Base-by-base conservation (phyloP, 352 stramenopile species). In the Phytophthora ohioensis region DNA sequence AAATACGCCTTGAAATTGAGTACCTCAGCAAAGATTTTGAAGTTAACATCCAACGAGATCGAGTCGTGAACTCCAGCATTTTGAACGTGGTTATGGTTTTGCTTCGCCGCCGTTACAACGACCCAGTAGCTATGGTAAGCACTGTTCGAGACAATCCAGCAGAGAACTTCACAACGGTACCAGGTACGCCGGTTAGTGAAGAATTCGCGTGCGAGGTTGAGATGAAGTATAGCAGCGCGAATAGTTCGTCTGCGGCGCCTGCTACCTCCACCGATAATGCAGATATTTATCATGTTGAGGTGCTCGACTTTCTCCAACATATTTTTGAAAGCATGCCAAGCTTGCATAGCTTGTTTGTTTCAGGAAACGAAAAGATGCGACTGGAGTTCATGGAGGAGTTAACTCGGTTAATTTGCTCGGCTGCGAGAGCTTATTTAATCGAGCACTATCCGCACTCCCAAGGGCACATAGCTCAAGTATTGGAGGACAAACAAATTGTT, bases 11-110 rank as follows among this genome's bases (percentile, higher is more conserved):
- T 58, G 79, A 91, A 12, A 81, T 86, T 66, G 89, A 86, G 38
- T 87, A 81, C 27, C 63, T 93, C 34, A 70, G 57, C 32, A 91
- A 92, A 36, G 86, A 93, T 52, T 93, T 93, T 61, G 79, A 82
- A 62, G 56, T 87, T 9, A 92, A 93, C 48, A 78, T 93, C 12
- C 70, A 82, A 17, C 69, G 70, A 36, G 81, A 92, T 62, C 78
- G 67, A 15, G 54, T 93, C 5, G 53, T 80, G 21, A 93, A 92
- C 52, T 60, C 64, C 15, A 82, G 64, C 56, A 83, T 92, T 17
- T 42, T 84, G 36, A 74, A 56, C 27, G 84, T 92, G 12, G 82
- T 93, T 27, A 64, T 93, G 30, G 64, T 73, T 13, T 54, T 87
- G 12, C 57, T 92, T 47, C 81, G 86, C 1, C 84, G 84, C 2